Evolutionary conservation across 2,329 filamentous ascomycete species (phyloP).

Genomic region (Aspergillus candidus): DNA sequence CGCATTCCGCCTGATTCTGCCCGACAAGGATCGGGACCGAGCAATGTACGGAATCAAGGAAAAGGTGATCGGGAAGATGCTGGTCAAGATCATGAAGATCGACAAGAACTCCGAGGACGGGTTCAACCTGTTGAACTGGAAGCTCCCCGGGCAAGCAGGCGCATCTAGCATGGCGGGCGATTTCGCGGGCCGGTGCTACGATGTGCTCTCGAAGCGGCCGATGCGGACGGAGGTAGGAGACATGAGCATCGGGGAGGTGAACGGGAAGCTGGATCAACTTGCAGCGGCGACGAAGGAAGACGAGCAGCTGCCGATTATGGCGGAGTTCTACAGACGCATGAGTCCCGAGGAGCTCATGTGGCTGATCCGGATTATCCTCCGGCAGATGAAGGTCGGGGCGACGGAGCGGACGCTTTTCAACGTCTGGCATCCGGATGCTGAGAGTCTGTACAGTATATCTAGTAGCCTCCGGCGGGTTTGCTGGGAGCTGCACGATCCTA

Average conservation of each 20-base stretch:
- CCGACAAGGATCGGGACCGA: constrained; percentile 86
- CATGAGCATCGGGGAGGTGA: constrained; percentile 86
- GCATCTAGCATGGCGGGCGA: constrained; percentile 70
- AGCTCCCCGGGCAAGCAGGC: constrained; percentile 66
- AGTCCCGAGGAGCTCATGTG: constrained; percentile 89
- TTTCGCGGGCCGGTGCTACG: constrained; percentile 83
- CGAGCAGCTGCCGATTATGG: constrained; percentile 75
- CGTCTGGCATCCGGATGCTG: constrained; percentile 72
- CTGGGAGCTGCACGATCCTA: constrained; percentile 80
- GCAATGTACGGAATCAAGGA: constrained; percentile 94
- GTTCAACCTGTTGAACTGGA: constrained; percentile 83
- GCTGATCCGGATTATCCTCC: constrained; percentile 88
- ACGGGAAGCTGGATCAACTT: constrained; percentile 73
- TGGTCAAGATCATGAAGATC: constrained; percentile 91
- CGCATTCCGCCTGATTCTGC: constrained; percentile 81
- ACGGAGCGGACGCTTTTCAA: constrained; percentile 85
- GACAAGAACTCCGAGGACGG: constrained; percentile 86
- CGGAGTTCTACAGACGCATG: constrained; percentile 83
- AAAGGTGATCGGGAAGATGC: constrained; percentile 76
- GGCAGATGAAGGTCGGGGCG: constrained; percentile 68
- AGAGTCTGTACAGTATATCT: constrained; percentile 78
- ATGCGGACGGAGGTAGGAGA: constrained; percentile 67
- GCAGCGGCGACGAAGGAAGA: constrained; percentile 70
- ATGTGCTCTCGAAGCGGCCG: constrained; percentile 77
- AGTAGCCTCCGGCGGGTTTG: constrained; percentile 86